These are phyloP conservation scores for Pythium volutum DNA, from an alignment of 352 stramenopile genomes.

Conservation along the genomic window DNA sequence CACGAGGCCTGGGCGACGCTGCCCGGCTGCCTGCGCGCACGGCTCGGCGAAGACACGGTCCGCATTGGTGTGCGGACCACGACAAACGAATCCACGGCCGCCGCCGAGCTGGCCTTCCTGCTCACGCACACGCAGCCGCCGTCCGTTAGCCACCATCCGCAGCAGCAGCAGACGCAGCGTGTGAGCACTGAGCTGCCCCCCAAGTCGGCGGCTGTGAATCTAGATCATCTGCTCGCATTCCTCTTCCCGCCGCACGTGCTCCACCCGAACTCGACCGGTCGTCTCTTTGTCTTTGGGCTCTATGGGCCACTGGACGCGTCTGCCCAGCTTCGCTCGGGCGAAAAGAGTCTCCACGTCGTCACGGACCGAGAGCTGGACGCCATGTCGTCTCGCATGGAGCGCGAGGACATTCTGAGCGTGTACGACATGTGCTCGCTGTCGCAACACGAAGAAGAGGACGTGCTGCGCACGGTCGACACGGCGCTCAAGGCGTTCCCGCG, in stretches of 20 bases:
- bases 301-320: conserved; percentile 73
- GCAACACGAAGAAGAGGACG: conserved; percentile 66
- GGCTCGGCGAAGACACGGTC: conserved; percentile 33
- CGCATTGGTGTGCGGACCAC: conserved; percentile 47
- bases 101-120: conserved; percentile 44
- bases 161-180: not conserved
- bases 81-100: conserved; percentile 28
- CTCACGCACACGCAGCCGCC: conserved; percentile 24
- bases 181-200: not conserved
- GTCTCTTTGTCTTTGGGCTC: conserved; percentile 77
- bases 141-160: not conserved
- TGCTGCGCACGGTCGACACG: conserved; percentile 71
- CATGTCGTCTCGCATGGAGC: conserved; percentile 77
- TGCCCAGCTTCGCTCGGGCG: conserved; percentile 51
- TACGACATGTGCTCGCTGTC: conserved; percentile 63
- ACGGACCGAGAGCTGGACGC: conserved; percentile 70
- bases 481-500: conserved; percentile 60
- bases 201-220: conserved; percentile 31
- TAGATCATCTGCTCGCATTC: conserved; percentile 68
- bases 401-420: conserved; percentile 77
- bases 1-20: conserved; percentile 24
- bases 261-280: conserved; percentile 71
- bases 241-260: conserved; percentile 74
- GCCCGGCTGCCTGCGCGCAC: conserved; percentile 34
- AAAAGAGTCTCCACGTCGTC: conserved; percentile 62